phyloP scores from a whole-genome alignment of 2,329 filamentous ascomycete species.

The Cladophialophora carrionii region DNA sequence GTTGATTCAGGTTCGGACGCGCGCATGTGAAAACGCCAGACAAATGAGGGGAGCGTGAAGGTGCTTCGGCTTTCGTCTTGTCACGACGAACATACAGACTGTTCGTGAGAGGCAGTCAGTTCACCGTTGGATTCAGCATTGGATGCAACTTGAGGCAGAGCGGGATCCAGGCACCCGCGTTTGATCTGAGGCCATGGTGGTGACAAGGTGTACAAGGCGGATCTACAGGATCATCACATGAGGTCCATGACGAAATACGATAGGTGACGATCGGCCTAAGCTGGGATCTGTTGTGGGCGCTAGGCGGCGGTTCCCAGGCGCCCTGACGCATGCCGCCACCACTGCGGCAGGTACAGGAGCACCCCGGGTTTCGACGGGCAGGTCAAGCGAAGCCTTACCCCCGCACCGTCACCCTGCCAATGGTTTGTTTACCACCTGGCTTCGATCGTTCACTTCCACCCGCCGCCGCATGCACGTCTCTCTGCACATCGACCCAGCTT shows the following conservation, averaged over 20 bases:
- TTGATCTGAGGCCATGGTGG: neutral
- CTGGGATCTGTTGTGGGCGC: neutral
- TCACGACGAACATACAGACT: neutral
- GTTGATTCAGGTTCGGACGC: conserved; percentile 3
- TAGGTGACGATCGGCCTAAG: neutral
- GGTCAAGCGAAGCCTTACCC: conserved; percentile 2
- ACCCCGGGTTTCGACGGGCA: neutral
- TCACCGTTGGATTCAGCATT: neutral
- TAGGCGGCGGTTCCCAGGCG: conserved; percentile 11
- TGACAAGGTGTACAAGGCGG: conserved; percentile 10
- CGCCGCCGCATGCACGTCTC: neutral
- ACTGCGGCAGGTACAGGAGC: neutral
- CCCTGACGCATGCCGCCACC: neutral
- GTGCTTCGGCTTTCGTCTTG: neutral
- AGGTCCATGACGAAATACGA: conserved; percentile 16
- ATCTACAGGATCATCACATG: conserved; percentile 17
- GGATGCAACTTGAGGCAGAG: neutral
- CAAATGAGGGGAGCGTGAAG: neutral
- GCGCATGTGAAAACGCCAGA: conserved; percentile 25
- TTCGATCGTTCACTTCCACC: neutral
- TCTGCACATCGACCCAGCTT: neutral
- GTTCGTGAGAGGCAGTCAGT: neutral
- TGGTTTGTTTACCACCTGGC: conserved; percentile 1
- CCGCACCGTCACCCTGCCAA: conserved; percentile 17
- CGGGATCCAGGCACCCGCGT: neutral